Evolutionary conservation across 2,329 filamentous ascomycete genomes (phyloP), one percentile per base, ranked within the genome.

Genomic region (Paracamarosporium sp.): DNA sequence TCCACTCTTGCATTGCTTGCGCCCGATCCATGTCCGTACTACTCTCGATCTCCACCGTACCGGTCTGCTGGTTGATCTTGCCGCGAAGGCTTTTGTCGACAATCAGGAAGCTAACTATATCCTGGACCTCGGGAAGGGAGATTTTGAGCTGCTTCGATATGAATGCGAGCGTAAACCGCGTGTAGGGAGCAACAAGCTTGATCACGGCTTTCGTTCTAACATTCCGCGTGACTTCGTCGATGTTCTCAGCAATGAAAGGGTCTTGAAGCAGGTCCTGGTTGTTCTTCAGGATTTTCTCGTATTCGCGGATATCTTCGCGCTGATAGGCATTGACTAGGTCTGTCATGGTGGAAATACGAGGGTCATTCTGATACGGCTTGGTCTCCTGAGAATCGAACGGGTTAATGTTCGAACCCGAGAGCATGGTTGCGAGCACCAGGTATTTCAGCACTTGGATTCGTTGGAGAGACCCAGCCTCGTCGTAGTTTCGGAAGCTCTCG

Each of bases 341-440:
- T 1, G 93, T 98, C 94, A 99, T 99, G 67, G 93, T 94, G 2
- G 92, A 90, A 67, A 99, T 97, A 56, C 94, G 91, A 5, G 93
- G 91, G 75, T 99, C 94, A 66, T 91, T 94, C 79, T 93, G 94
- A 83, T 99, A 99, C 38, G 95, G 95, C 80, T 98, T 98, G 17
- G 94, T 98, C 81, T 99, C 95, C 77, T 98, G 95, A 8, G 93
- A 97, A 78, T 98, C 94, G 76, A 99, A 98, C 0, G 95, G 95
- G 76, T 98, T 98, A 85, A 99, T 99, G 77, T 96, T 88, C 38
- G 94, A 97, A 74, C 94, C 93, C 91, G 97, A 97, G 57, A 99
- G 83, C 95, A 99, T 98, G 40, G 94, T 98, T 25, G 94, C 94
- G 58, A 99, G 85, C 28, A 99, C 90, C 28, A 99, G 86, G 72